phyloP scores from a whole-genome alignment of 805 yeast genomes.

The Yarrowia porcina region DNA sequence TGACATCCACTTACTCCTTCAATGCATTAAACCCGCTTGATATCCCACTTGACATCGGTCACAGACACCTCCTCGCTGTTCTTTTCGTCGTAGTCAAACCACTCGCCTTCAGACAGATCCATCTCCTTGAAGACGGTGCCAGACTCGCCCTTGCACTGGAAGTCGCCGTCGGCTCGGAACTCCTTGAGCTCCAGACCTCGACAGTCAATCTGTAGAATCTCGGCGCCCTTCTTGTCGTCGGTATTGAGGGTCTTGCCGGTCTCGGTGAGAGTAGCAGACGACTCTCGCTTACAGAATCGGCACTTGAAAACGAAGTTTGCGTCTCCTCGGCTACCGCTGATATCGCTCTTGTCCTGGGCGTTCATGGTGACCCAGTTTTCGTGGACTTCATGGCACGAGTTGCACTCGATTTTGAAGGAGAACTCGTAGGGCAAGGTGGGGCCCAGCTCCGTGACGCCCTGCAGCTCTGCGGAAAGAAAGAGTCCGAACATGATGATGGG shows the following conservation, averaged over 20 bases:
- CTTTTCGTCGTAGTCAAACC: slow-evolving; percentile 94
- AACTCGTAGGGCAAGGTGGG: slow-evolving; percentile 65
- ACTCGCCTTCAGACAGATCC: slow-evolving; percentile 75
- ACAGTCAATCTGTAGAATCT: slow-evolving; percentile 69
- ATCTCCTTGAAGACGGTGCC: slow-evolving; percentile 57
- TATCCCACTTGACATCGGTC: slow-evolving; percentile 66
- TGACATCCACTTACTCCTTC: too few relatives aligned
- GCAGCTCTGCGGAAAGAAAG: slow-evolving; percentile 45
- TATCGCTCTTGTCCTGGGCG: slow-evolving; percentile 33
- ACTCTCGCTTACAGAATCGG: slow-evolving; percentile 52
- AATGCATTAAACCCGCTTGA: slow-evolving; percentile 39
- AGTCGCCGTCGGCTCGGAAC: slow-evolving; percentile 65
- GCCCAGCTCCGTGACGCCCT: slow-evolving; percentile 52
- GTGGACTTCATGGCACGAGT: slow-evolving; percentile 74
- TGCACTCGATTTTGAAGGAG: slow-evolving; percentile 60
- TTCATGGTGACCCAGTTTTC: slow-evolving; percentile 67
- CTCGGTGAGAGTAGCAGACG: slow-evolving; percentile 36
- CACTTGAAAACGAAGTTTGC: slow-evolving; percentile 82
- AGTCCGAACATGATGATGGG: slow-evolving; percentile 36
- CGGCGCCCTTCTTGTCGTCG: slow-evolving; percentile 38
- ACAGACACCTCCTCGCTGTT: slow-evolving; percentile 77
- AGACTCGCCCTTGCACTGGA: slow-evolving; percentile 54
- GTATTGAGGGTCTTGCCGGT: slow-evolving; percentile 34
- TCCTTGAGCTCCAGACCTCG: slow-evolving; percentile 76
- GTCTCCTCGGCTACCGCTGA: slow-evolving; percentile 71